Conservation (phyloP, 306 rosid genomes). For the Trifolium pratense region DNA sequence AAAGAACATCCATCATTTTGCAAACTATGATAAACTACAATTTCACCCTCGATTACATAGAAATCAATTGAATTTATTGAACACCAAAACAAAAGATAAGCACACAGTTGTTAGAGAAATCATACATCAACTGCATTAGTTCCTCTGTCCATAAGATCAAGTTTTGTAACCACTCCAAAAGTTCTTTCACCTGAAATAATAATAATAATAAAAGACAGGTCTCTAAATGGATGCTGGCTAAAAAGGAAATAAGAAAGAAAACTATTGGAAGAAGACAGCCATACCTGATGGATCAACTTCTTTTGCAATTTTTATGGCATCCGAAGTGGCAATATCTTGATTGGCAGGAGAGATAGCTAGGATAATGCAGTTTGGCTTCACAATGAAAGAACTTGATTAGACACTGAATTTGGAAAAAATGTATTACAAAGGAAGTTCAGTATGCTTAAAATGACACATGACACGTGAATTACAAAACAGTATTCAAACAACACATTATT, state of each 20-base stretch:
- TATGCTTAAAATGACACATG: constrained; percentile 12
- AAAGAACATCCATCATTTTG: constrained; percentile 40
- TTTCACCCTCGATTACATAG: constrained; percentile 30
- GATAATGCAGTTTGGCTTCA: constrained; percentile 96
- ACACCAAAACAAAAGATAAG: constrained; percentile 36
- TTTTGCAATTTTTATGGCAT: constrained; percentile 93
- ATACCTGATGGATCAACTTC: constrained; percentile 98
- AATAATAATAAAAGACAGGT: constrained; percentile 3
- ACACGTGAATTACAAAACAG: constrained; percentile 6
- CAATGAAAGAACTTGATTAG: constrained; percentile 51
- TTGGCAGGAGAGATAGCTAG: constrained; percentile 98
- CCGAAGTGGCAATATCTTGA: constrained; percentile 99
- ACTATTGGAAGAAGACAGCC: constrained; percentile 30
- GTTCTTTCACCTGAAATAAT: constrained; percentile 86
- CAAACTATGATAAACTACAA: constrained; percentile 7
- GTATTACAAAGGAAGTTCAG: constrained; percentile 28
- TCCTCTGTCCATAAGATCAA: constrained; percentile 98
- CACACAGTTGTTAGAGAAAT: constrained; percentile 34
- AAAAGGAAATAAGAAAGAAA: constrained; percentile 31
- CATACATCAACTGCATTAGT: constrained; percentile 95
- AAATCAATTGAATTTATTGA: constrained; percentile 32
- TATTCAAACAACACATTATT: background rate
- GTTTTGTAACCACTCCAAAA: constrained; percentile 95
- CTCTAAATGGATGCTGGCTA: background rate
- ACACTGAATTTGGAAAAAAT: constrained; percentile 6